Conservation (phyloP, 2,329 filamentous ascomycete genomes). For the Ophiobolus disseminans region DNA sequence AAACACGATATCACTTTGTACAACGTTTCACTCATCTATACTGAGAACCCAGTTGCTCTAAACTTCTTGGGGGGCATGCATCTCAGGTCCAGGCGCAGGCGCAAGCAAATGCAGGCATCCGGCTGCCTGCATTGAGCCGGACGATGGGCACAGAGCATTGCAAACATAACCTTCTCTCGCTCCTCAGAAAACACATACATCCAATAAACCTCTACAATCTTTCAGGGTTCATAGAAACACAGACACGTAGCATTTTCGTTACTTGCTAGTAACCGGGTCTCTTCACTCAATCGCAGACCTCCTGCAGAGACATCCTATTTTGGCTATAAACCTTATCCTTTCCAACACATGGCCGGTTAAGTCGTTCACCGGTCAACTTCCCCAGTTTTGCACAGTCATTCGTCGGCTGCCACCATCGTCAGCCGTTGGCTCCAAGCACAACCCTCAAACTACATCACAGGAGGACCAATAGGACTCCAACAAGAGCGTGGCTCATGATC, state of each 20-base stretch:
- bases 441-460: too few relatives aligned
- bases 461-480: too few relatives aligned
- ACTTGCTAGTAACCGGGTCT: background rate
- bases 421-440: background rate
- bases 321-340: conserved; percentile 25
- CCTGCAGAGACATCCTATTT: conserved; percentile 10
- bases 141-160: too few relatives aligned
- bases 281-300: background rate
- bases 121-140: too few relatives aligned
- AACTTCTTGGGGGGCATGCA: conserved; percentile 9
- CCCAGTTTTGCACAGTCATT: background rate
- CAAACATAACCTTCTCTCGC: background rate
- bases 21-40: conserved; percentile 17
- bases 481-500: background rate
- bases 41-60: conserved; percentile 1
- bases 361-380: conserved; percentile 1
- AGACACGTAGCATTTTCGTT: conserved; percentile 11
- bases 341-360: conserved; percentile 12
- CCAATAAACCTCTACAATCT: background rate
- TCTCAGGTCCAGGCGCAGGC: background rate
- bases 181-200: background rate
- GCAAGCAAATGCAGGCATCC: background rate
- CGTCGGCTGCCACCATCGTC: background rate
- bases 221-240: background rate
- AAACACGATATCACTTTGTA: conserved; percentile 10